phyloP scores from a whole-genome alignment of 805 yeast genomes.

The Hanseniaspora occidentalis region DNA sequence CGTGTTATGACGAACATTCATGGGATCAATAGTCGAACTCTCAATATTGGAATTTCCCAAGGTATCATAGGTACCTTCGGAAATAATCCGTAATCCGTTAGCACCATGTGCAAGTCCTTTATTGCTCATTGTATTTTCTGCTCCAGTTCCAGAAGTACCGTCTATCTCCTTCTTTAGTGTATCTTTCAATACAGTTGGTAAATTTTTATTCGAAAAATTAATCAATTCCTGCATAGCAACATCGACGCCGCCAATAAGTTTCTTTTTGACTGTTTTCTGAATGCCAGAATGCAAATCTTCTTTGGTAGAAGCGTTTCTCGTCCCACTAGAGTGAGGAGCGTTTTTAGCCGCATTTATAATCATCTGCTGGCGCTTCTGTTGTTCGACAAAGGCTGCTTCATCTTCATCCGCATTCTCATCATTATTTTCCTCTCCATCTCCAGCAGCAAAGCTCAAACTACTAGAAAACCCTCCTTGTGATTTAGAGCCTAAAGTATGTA shows the following conservation, averaged over 20 bases:
- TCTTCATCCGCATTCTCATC: not conserved
- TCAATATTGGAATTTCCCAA: no score
- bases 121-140: no score
- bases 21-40: not conserved
- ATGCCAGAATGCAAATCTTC: not conserved
- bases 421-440: not conserved
- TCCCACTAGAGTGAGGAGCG: not conserved
- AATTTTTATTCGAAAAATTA: not conserved
- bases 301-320: not conserved
- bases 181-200: not conserved
- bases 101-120: no score
- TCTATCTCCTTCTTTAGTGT: not conserved
- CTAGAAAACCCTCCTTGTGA: not conserved
- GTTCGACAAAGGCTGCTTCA: not conserved
- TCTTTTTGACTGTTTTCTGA: not conserved
- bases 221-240: conserved; percentile 1
- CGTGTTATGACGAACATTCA: not conserved
- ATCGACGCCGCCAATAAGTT: not conserved
- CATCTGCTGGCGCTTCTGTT: not conserved
- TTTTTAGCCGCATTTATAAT: not conserved
- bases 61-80: no score
- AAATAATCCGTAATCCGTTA: no score
- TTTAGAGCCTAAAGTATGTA: not conserved
- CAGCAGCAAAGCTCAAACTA: not conserved
- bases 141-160: not conserved